These are phyloP conservation scores for Craspedostauros australis DNA, from an alignment of 108 stramenopile genomes.

Conservation along the genomic window DNA sequence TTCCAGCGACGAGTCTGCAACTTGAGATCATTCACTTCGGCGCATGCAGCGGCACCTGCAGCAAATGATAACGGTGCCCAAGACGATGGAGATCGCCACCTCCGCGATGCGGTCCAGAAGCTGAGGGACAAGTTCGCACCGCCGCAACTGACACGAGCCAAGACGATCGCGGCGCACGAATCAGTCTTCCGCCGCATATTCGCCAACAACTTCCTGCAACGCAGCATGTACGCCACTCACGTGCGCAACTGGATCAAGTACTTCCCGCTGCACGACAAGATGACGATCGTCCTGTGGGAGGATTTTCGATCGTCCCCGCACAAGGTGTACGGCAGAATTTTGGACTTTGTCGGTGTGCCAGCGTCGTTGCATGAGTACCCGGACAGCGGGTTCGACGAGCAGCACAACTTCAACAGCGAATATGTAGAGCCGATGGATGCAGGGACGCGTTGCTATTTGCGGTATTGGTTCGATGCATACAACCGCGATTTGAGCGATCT, in stretches of 20 bases:
- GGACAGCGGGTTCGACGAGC: background rate
- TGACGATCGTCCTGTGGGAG: constrained; percentile 18
- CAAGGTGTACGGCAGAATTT: constrained; percentile 8
- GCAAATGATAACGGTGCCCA: no score
- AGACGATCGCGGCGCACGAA: no score
- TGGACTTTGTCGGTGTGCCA: constrained; percentile 13
- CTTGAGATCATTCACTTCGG: background rate
- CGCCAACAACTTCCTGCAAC: constrained; percentile 21
- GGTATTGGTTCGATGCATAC: no score
- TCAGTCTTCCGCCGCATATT: background rate
- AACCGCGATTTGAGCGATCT: no score
- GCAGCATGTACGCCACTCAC: constrained; percentile 29
- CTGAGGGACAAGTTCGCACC: no score
- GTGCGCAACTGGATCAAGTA: constrained; percentile 20
- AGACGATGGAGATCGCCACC: no score
- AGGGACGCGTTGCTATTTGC: no score
- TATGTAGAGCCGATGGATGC: no score
- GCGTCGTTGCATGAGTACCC: constrained; percentile 3
- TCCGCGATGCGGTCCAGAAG: no score
- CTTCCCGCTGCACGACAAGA: constrained; percentile 13
- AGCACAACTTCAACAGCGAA: no score
- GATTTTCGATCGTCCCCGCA: constrained; percentile 6
- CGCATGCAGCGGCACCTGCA: background rate
- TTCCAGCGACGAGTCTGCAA: constrained; percentile 1
- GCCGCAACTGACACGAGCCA: no score